A percentile compares a stretch with the other conserved stretches of the same genome.
Conservation (phyloP, 2,329 filamentous ascomycete species). For the Pezicula carpinea region DNA sequence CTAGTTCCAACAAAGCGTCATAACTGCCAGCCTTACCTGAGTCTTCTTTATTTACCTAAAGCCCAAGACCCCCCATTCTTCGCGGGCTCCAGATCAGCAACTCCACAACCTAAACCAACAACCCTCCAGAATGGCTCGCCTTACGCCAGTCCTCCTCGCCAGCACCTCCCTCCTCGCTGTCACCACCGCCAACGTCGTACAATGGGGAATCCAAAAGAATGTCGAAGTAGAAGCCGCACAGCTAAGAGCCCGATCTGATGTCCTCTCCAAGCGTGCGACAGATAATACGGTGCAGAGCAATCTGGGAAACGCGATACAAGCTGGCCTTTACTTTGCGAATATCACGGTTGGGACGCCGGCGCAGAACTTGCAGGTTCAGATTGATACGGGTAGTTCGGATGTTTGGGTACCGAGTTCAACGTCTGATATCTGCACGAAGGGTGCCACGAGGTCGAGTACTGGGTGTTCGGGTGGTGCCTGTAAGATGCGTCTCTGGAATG, state of each 20-base stretch:
- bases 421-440: slow-evolving; percentile 8
- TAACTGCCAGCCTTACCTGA: too few species aligned
- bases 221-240: not conserved
- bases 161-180: not conserved
- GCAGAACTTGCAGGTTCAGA: slow-evolving; percentile 45
- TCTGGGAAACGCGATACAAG: slow-evolving; percentile 3
- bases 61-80: too few species aligned
- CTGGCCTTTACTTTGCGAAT: slow-evolving; percentile 44
- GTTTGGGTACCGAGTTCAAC: slow-evolving; percentile 45
- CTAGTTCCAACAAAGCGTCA: too few species aligned
- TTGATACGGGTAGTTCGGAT: slow-evolving; percentile 59
- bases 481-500: slow-evolving; percentile 28
- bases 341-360: slow-evolving; percentile 51
- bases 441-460: slow-evolving; percentile 16
- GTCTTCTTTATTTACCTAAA: too few species aligned
- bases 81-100: too few species aligned
- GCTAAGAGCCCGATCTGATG: not conserved
- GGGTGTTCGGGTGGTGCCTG: slow-evolving; percentile 40
- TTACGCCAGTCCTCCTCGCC: not conserved
- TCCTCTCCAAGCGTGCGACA: slow-evolving; percentile 2
- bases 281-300: slow-evolving; percentile 3
- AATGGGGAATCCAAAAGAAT: not conserved
- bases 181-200: not conserved
- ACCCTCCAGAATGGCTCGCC: not conserved
- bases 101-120: not conserved